These are phyloP conservation scores for Sugiyamaella japonica DNA, from an alignment of 1,139 yeast species.

Conservation along the genomic window DNA sequence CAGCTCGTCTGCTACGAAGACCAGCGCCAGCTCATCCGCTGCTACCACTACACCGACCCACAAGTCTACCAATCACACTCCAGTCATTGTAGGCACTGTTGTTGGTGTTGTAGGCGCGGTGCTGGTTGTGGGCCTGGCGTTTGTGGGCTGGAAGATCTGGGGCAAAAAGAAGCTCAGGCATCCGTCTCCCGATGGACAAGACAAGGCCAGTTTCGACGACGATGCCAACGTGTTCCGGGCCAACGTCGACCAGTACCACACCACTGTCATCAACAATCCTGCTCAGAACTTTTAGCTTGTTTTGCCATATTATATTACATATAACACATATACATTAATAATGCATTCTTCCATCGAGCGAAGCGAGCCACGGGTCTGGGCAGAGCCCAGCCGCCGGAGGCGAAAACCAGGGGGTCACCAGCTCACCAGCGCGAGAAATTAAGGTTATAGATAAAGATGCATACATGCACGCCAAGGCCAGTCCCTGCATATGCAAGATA, in stretches of 20 bases:
- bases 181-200: constrained; percentile 21
- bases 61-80: constrained; percentile 32
- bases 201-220: constrained; percentile 31
- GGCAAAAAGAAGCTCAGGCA: constrained; percentile 24
- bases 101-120: constrained; percentile 40
- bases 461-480: not conserved
- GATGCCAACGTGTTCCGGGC: constrained; percentile 41
- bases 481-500: constrained; percentile 1
- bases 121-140: constrained; percentile 33
- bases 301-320: no score
- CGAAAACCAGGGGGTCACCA: not conserved
- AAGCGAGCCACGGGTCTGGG: constrained; percentile 1
- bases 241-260: constrained; percentile 43
- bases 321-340: constrained; percentile 4
- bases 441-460: not conserved
- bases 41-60: constrained; percentile 26
- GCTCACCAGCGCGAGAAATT: not conserved
- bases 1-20: constrained; percentile 13
- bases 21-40: constrained; percentile 18
- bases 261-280: constrained; percentile 33
- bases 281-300: constrained; percentile 40
- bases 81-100: constrained; percentile 38
- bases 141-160: constrained; percentile 34
- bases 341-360: constrained; percentile 5
- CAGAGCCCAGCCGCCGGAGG: not conserved